phyloP scores from a whole-genome alignment of 768 basidiomycete species.

The Mycena amicta region DNA sequence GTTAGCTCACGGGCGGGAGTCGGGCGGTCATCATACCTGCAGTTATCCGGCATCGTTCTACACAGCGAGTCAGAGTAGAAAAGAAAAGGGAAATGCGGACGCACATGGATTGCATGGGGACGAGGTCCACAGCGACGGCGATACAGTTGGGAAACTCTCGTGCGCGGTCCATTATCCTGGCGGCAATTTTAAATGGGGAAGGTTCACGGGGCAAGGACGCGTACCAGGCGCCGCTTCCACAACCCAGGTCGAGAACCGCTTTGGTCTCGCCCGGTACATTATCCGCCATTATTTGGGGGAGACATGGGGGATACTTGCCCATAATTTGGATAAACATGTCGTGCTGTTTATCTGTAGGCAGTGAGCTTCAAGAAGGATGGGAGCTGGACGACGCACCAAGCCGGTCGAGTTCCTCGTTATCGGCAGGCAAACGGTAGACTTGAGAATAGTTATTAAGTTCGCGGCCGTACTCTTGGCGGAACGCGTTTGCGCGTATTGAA shows the following conservation, averaged over 20 bases:
- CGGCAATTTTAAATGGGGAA: no score
- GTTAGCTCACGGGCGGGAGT: conserved; percentile 6
- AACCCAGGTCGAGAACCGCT: conserved; percentile 72
- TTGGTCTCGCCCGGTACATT: conserved; percentile 61
- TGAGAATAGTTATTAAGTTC: conserved; percentile 78
- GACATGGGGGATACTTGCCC: conserved; percentile 66
- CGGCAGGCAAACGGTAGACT: conserved; percentile 76
- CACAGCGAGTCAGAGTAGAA: conserved; percentile 20
- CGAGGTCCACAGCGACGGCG: conserved; percentile 76
- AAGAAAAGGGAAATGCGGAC: conserved; percentile 29
- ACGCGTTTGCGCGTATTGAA: conserved; percentile 59
- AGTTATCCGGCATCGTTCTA: conserved; percentile 71
- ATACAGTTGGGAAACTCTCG: conserved; percentile 69
- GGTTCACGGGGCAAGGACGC: no score
- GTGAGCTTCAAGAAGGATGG: conserved; percentile 5
- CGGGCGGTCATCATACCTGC: conserved; percentile 47
- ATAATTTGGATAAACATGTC: conserved; percentile 62
- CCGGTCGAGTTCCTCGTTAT: conserved; percentile 73
- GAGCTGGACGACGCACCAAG: conserved; percentile 48
- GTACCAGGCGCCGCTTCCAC: conserved; percentile 79
- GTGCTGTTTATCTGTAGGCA: conserved; percentile 64
- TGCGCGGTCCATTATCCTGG: conserved; percentile 77
- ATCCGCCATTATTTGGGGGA: conserved; percentile 61
- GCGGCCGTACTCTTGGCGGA: conserved; percentile 69
- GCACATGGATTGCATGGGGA: conserved; percentile 76